A percentile compares a stretch with the other conserved stretches of the same genome.
These are phyloP conservation scores for Magnolia officinalis DNA, from an alignment of 164 flowering plant species.

Conservation along the genomic window DNA sequence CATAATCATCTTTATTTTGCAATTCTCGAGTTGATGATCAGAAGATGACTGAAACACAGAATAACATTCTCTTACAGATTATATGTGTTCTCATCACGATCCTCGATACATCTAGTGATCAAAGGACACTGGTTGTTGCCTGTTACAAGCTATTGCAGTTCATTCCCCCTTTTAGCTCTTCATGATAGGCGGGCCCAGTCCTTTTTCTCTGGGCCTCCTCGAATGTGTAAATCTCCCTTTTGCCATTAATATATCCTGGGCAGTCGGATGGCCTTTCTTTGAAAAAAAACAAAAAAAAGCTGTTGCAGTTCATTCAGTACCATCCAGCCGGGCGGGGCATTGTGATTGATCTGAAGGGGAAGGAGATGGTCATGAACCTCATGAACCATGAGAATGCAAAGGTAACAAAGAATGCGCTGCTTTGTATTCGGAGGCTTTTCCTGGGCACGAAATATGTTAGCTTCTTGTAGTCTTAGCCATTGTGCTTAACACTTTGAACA, in stretches of 20 bases:
- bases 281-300: too few species aligned
- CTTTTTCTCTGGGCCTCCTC: too few species aligned
- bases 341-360: conserved; percentile 78
- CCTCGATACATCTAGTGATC: conserved; percentile 80
- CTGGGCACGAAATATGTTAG: conserved; percentile 95
- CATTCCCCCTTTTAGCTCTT: too few species aligned
- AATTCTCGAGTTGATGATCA: neutral
- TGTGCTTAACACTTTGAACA: conserved; percentile 8
- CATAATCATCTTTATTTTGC: neutral
- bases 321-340: conserved; percentile 85
- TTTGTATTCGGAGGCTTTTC: conserved; percentile 92
- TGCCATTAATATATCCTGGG: too few species aligned
- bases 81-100: conserved; percentile 88
- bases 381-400: conserved; percentile 89
- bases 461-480: conserved; percentile 68
- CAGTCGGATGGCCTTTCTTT: too few species aligned
- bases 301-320: conserved; percentile 86
- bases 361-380: conserved; percentile 90
- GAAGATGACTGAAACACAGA: neutral
- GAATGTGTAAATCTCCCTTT: too few species aligned
- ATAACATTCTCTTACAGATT: conserved; percentile 41
- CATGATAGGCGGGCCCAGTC: too few species aligned
- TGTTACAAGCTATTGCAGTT: conserved; percentile 94
- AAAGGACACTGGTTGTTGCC: conserved; percentile 83
- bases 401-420: conserved; percentile 85